These are phyloP conservation scores for Echeveria elegans DNA, from an alignment of 164 flowering plant genomes.

Conservation along the genomic window DNA sequence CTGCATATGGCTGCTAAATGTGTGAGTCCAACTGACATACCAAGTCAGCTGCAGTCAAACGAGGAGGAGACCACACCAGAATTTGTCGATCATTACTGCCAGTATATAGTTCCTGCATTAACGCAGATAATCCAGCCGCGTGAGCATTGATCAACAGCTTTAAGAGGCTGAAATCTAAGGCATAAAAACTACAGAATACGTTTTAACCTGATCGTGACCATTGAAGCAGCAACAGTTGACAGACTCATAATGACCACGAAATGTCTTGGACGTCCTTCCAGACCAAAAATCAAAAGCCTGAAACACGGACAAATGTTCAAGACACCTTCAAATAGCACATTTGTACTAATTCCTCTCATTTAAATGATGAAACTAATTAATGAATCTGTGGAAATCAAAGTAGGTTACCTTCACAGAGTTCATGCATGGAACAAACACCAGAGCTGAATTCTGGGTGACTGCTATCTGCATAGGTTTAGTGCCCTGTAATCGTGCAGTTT, in stretches of 20 bases:
- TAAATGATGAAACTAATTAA: too few species aligned
- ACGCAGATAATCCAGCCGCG: not conserved
- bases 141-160: slow-evolving; percentile 26
- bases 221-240: slow-evolving; percentile 83
- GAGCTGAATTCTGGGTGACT: slow-evolving; percentile 49
- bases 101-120: slow-evolving; percentile 75
- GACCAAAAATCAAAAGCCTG: slow-evolving; percentile 76
- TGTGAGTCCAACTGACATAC: slow-evolving; percentile 19
- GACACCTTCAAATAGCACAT: not conserved
- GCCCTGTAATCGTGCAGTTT: slow-evolving; percentile 55
- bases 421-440: slow-evolving; percentile 95
- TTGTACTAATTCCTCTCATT: not conserved
- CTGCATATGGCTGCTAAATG: too few species aligned
- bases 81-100: slow-evolving; percentile 90
- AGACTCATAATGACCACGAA: slow-evolving; percentile 82
- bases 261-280: slow-evolving; percentile 34
- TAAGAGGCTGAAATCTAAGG: not conserved
- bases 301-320: slow-evolving; percentile 7
- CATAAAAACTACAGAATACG: not conserved
- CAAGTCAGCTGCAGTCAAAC: slow-evolving; percentile 34
- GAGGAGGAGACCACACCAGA: slow-evolving; percentile 83
- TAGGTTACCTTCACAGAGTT: slow-evolving; percentile 52
- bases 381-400: not conserved
- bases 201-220: slow-evolving; percentile 33
- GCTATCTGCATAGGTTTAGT: slow-evolving; percentile 71